Evolutionary conservation across 2,329 filamentous ascomycete species (phyloP).

Genomic region (Sarocladium oryzae): DNA sequence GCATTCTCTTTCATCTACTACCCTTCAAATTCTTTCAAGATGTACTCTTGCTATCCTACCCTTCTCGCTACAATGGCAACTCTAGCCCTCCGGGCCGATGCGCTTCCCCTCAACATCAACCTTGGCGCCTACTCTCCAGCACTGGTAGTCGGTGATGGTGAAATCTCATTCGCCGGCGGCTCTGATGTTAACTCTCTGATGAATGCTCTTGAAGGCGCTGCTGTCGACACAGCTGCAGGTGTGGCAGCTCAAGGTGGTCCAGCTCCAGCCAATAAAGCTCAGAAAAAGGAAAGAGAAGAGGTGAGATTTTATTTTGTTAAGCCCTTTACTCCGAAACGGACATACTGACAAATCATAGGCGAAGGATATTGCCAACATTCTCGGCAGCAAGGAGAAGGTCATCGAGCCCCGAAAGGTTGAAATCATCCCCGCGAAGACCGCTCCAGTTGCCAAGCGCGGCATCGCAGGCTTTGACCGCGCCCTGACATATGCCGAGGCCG

Average conservation of each 20-base stretch:
- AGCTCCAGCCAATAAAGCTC: background rate
- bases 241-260: background rate
- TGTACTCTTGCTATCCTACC: background rate
- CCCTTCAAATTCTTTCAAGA: background rate
- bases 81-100: background rate
- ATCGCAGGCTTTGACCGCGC: conserved; percentile 3
- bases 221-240: background rate
- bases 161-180: conserved; percentile 2
- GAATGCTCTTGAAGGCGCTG: background rate
- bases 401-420: conserved; percentile 1
- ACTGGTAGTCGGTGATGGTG: conserved; percentile 7
- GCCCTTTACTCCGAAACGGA: background rate
- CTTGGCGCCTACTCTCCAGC: conserved; percentile 4
- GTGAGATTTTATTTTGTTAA: background rate
- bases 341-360: background rate
- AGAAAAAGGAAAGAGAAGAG: conserved; percentile 1
- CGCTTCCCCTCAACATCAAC: conserved; percentile 1
- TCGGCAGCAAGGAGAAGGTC: background rate
- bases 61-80: background rate
- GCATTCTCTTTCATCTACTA: background rate
- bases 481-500: background rate
- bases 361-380: conserved; percentile 1
- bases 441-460: background rate
- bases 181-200: conserved; percentile 4
- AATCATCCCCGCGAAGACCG: background rate